These are phyloP conservation scores for Colletotrichum cereale DNA, from an alignment of 2,329 filamentous ascomycete genomes.

Conservation along the genomic window DNA sequence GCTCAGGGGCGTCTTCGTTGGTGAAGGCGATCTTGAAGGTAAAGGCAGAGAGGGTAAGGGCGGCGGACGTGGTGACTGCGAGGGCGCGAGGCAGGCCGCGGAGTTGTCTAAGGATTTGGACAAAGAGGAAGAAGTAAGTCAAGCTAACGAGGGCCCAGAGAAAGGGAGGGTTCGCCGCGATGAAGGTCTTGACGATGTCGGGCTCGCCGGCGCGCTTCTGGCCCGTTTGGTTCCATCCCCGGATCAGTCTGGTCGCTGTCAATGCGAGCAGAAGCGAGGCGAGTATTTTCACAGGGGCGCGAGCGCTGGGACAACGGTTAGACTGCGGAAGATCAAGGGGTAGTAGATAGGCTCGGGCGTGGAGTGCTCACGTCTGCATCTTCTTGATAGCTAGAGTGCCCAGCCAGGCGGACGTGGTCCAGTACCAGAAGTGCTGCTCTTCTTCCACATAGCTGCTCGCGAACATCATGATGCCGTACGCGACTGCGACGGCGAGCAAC, in stretches of 20 bases:
- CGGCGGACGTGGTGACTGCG: constrained; percentile 55
- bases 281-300: constrained; percentile 1
- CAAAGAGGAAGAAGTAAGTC: constrained; percentile 74
- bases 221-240: constrained; percentile 96
- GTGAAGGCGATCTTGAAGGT: constrained; percentile 94
- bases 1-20: constrained; percentile 86
- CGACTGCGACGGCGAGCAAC: constrained; percentile 64
- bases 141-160: constrained; percentile 81
- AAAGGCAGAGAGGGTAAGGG: constrained; percentile 68
- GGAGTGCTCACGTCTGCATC: constrained; percentile 53
- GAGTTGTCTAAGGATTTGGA: constrained; percentile 58
- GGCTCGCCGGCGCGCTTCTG: constrained; percentile 94
- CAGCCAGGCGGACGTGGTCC: constrained; percentile 81
- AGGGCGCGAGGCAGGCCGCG: constrained; percentile 56
- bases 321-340: neutral
- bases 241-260: constrained; percentile 72
- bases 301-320: constrained; percentile 11
- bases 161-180: constrained; percentile 71
- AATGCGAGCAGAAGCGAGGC: constrained; percentile 60
- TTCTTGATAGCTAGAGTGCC: constrained; percentile 63
- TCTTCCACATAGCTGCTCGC: constrained; percentile 98
- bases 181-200: constrained; percentile 82
- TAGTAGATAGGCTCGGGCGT: no score
- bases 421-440: constrained; percentile 99
- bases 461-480: constrained; percentile 93